A percentile compares a stretch with the other conserved stretches of the same genome.
phyloP scores from a whole-genome alignment of 768 basidiomycete genomes.

The Leucocoprinus leucothites region DNA sequence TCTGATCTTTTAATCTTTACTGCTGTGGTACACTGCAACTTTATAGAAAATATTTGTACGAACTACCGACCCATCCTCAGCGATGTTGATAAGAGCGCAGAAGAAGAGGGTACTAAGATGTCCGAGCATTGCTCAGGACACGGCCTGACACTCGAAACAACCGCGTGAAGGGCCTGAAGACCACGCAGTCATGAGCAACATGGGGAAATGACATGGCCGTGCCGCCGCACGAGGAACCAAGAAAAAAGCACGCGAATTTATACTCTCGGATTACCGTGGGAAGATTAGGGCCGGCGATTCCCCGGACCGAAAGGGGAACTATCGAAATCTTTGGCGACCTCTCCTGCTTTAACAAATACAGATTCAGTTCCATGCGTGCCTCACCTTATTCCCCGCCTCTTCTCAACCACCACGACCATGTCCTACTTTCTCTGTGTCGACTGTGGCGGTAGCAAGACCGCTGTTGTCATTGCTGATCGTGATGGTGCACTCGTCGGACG shows the following conservation, averaged over 20 bases:
- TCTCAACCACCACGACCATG: constrained; percentile 28
- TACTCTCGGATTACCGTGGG: constrained; percentile 26
- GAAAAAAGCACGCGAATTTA: constrained; percentile 4
- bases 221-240: constrained; percentile 70
- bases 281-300: constrained; percentile 36
- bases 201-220: constrained; percentile 73
- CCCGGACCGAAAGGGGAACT: background rate
- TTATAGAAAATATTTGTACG: constrained; percentile 24
- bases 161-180: constrained; percentile 46
- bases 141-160: constrained; percentile 87
- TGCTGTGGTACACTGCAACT: background rate
- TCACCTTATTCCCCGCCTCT: background rate
- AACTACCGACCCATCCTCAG: constrained; percentile 80
- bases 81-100: constrained; percentile 33
- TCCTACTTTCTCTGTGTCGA: constrained; percentile 78
- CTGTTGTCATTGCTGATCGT: constrained; percentile 61
- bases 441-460: constrained; percentile 89
- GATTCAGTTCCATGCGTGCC: background rate
- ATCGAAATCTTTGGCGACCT: background rate
- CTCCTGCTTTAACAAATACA: background rate
- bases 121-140: constrained; percentile 66
- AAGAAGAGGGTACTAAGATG: constrained; percentile 80
- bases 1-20: constrained; percentile 1
- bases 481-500: constrained; percentile 63
- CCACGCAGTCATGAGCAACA: constrained; percentile 82